phyloP scores from a whole-genome alignment of 352 stramenopile species.

The Peronospora belbahrii region DNA sequence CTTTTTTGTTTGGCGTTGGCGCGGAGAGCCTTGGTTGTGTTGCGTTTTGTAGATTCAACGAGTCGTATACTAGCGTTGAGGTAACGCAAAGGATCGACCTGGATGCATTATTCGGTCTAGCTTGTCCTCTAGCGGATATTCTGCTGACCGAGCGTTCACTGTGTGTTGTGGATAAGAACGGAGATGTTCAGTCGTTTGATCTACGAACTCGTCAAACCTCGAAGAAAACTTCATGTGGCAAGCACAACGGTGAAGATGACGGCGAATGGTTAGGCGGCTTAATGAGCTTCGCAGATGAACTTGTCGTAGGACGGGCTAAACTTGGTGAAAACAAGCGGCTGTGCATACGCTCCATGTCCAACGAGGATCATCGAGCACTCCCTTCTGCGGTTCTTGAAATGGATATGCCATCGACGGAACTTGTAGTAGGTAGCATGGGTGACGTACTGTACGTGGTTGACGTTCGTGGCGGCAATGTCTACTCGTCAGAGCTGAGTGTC shows the following conservation, averaged over 20 bases:
- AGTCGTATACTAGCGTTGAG: constrained; percentile 14
- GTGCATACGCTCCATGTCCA: constrained; percentile 11
- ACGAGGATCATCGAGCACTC: constrained; percentile 30
- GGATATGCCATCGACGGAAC: background rate
- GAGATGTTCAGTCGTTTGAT: constrained; percentile 19
- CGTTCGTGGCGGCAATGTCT: background rate
- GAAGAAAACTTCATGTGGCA: constrained; percentile 4
- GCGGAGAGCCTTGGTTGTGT: constrained; percentile 1
- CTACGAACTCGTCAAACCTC: constrained; percentile 16
- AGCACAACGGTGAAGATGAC: background rate
- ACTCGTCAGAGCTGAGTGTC: constrained; percentile 17
- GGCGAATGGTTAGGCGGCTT: constrained; percentile 12
- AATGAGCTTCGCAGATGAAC: constrained; percentile 17
- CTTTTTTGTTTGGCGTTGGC: constrained; percentile 7
- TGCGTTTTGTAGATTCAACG: constrained; percentile 21
- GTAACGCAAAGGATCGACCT: constrained; percentile 4
- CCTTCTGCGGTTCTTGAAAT: constrained; percentile 3
- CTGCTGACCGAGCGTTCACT: constrained; percentile 13
- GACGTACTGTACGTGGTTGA: constrained; percentile 32
- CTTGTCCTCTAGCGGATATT: constrained; percentile 9
- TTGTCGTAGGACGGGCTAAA: constrained; percentile 8
- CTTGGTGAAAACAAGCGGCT: constrained; percentile 1
- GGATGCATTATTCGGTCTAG: constrained; percentile 8
- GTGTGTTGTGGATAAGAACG: constrained; percentile 11
- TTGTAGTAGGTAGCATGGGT: constrained; percentile 8